Base-by-base conservation (phyloP, 306 rosid species). In the Sophora flavescens region DNA sequence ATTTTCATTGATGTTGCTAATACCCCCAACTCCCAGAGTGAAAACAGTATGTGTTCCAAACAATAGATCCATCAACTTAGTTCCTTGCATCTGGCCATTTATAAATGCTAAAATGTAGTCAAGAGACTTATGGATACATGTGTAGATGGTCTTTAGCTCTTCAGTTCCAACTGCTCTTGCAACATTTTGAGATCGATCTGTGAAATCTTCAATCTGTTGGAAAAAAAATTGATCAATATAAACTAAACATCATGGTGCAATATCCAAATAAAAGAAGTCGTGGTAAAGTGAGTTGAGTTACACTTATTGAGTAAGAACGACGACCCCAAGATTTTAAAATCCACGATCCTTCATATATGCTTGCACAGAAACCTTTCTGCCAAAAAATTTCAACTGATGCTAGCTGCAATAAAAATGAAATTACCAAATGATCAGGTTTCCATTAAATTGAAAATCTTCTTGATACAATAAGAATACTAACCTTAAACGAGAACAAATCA, bases 381-480 rank as follows among this genome's bases (percentile, higher is more conserved):
- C 89, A 86, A 61, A 82, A 82, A 4, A n/a, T 67, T 82, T 86
- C 85, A 82, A 73, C 89, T n/a, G 85, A 82, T 15, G 78, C 87
- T 53, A 86, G 83, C 89, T 86, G 80, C 83, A 76, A 8, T 18
- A 71, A n/a, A 47, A 75, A 75, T 60, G 33, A 82, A 36, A 71
- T 51, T 44, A 48, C 51, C 51, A 71, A 68, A 76, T 61, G 56
- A 72, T 36, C 36, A 75, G 3, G 41, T 68, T 72, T 65, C 53
- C 48, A 17, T 32, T 13, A 42, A 53, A 81, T 74, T 73, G 76
- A 63, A 83, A 68, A 72, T 26, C 53, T 62, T 63, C 9, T 35
- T 56, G 30, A 18, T 56, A 22, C 0, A 18, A 10, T 56, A 18
- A 56, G 35, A 56, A 1, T 11, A 56, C n/a, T 7, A 30, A 56